Base-by-base conservation (phyloP, 768 basidiomycete species). In the Suillus clintonianus region DNA sequence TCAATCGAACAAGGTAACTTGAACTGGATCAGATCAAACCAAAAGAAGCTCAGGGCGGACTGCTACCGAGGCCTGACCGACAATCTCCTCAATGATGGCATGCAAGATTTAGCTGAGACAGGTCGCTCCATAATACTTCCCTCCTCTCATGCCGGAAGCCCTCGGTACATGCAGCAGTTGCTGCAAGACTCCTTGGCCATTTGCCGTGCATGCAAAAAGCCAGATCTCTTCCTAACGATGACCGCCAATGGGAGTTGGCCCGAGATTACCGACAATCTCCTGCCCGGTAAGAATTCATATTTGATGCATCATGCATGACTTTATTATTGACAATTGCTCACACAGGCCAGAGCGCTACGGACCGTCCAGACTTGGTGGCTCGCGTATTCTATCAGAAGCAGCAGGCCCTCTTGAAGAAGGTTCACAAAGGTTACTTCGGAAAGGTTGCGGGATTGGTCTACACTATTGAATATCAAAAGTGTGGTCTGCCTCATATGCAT, bases 401-500 rank as follows among this genome's bases (percentile, higher is more conserved):
- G 43, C 64, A 77, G 11, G 77, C 72, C 0, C 56, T 83, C 1
- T 24, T 83, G 0, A 62, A 78, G 2, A 72, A 75, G 27, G 77
- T 87, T 9, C 70, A 72, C 13, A 27, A 78, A 47, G 77, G 78
- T 7, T 71, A 82, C 48, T 79, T 84, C 73, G 85, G 85, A 0
- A 10, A 62, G 1, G 62, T 72, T 8, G 78, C 78, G 39, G 85
- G 81, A 5, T 71, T 77, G 61, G 79, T 87, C 0, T 83, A 84
- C 61, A 80, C 79, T 10, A 85, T 86, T 57, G 83, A 89, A 64
- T 87, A 86, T 67, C 86, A 87, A 68, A 87, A 87, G 62, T 69
- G 81, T 0, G 83, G 84, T 0, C 78, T 88, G 0, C 85, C 85
- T 30, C 85, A 87, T 64, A 79, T 82, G 67, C 86, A 88, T 68